Percentiles rank a stretch among this genome's conserved stretches.
Evolutionary conservation across 345 rosid genomes (phyloP).

Genomic region (Populus ilicifolia): DNA sequence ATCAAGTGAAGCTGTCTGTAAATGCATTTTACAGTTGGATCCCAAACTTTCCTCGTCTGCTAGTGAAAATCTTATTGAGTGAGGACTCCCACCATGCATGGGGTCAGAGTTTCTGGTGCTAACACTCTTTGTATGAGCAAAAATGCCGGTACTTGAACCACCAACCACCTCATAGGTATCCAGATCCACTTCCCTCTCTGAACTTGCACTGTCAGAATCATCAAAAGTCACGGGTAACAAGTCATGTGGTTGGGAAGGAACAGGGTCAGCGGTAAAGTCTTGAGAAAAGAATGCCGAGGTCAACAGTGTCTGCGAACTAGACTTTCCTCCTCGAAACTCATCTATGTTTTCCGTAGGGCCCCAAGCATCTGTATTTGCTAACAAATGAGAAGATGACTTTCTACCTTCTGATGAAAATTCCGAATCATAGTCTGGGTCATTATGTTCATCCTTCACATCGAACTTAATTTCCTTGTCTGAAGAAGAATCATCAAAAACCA

Average conservation of each 20-base stretch:
- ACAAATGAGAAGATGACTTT: slow-evolving; percentile 29
- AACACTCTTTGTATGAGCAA: slow-evolving; percentile 2
- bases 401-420: slow-evolving; percentile 36
- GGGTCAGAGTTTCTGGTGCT: slow-evolving; percentile 17
- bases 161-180: slow-evolving; percentile 18
- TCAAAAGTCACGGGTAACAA: slow-evolving; percentile 50
- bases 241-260: slow-evolving; percentile 40
- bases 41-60: slow-evolving; percentile 9
- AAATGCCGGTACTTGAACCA: slow-evolving; percentile 1
- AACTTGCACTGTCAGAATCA: slow-evolving; percentile 29
- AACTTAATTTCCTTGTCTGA: slow-evolving; percentile 47
- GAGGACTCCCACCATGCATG: neutral
- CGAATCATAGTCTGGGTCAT: slow-evolving; percentile 28
- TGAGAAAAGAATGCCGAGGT: slow-evolving; percentile 41
- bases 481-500: slow-evolving; percentile 61
- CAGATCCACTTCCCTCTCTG: slow-evolving; percentile 15
- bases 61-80: slow-evolving; percentile 1
- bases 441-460: slow-evolving; percentile 32
- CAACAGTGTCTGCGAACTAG: slow-evolving; percentile 34
- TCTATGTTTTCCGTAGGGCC: slow-evolving; percentile 21
- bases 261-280: slow-evolving; percentile 30
- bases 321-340: slow-evolving; percentile 22
- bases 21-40: slow-evolving; percentile 1
- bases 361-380: slow-evolving; percentile 32
- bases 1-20: slow-evolving; percentile 4